These are phyloP conservation scores for Phytopythium chamaehyphon DNA, from an alignment of 352 stramenopile species.

Conservation along the genomic window DNA sequence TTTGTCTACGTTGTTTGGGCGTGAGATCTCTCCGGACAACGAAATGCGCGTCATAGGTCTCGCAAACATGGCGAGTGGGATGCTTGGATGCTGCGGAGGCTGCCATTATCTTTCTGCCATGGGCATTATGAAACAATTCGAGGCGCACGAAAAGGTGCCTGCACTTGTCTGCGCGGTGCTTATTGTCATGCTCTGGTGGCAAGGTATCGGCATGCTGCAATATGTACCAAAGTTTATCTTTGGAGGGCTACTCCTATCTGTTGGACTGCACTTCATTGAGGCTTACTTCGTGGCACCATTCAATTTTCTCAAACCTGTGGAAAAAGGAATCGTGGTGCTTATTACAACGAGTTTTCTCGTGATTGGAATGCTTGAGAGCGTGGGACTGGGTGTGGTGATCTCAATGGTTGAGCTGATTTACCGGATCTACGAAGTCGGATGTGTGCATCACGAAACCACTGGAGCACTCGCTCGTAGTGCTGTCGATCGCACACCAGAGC, in stretches of 20 bases:
- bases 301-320: conserved; percentile 64
- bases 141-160: conserved; percentile 72
- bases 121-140: conserved; percentile 84
- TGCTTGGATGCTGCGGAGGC: conserved; percentile 65
- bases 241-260: conserved; percentile 64
- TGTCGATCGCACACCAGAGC: conserved; percentile 61
- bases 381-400: conserved; percentile 71
- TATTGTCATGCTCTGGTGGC: conserved; percentile 52
- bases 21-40: conserved; percentile 72
- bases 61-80: conserved; percentile 60
- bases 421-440: conserved; percentile 74
- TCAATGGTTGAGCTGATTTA: conserved; percentile 80
- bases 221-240: conserved; percentile 85
- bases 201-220: conserved; percentile 62
- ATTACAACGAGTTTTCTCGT: conserved; percentile 71
- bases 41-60: conserved; percentile 80
- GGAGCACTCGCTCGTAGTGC: conserved; percentile 58
- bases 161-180: conserved; percentile 61
- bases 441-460: conserved; percentile 72
- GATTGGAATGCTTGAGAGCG: conserved; percentile 69
- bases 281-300: conserved; percentile 73
- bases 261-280: conserved; percentile 75
- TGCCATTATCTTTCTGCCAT: conserved; percentile 83
- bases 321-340: conserved; percentile 55
- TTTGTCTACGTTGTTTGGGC: conserved; percentile 73